Base-by-base conservation (phyloP, 164 flowering plant genomes). In the Chimonanthus praecox region DNA sequence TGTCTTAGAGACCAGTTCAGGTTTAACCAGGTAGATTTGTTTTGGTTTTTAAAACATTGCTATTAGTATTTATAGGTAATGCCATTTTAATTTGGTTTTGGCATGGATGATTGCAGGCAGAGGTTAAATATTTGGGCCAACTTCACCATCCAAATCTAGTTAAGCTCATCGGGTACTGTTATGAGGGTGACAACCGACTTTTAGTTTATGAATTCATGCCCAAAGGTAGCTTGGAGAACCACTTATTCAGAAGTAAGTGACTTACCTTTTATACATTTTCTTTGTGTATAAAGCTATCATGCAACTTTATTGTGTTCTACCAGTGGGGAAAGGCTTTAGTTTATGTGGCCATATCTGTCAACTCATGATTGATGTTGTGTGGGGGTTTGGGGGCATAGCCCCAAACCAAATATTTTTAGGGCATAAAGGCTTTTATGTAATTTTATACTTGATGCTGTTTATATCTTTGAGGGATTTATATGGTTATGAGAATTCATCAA, bases 131-230 rank as follows among this genome's bases (percentile, higher is more conserved):
- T 78, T 88, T 91, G 50, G 92, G 99, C 45, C 94, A 88, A 78
- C 92, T 94, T 78, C 88, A 85, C 81, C 99, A 92, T 80, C 89
- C 88, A 54, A 92, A 94, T 81, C 83, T 94, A 44, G 99, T 94
- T 51, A 91, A 92, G 73, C 89, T 94, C 49, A 80, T 92, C 70
- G 99, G 99, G 10, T 92, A 92, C 80, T 91, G 99, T 79, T 74
- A 78, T 69, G 99, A 94, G 50, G 92, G 88, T 43, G 97, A 94
- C 60, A 85, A 87, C 74, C 83, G 89, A 68, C 90, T 92, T 73
- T 78, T 91, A 85, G 97, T 94, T 3, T 94, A 94, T 73, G 99
- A 94, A 82, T 94, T 90, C 87, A 84, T 94, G 95, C 89, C 92
- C 10, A 94, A 88, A 78, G 99, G 99, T 70, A 92, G 98, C 84